Conservation (phyloP, 1,139 yeast species). For the Suhomyces taliae region DNA sequence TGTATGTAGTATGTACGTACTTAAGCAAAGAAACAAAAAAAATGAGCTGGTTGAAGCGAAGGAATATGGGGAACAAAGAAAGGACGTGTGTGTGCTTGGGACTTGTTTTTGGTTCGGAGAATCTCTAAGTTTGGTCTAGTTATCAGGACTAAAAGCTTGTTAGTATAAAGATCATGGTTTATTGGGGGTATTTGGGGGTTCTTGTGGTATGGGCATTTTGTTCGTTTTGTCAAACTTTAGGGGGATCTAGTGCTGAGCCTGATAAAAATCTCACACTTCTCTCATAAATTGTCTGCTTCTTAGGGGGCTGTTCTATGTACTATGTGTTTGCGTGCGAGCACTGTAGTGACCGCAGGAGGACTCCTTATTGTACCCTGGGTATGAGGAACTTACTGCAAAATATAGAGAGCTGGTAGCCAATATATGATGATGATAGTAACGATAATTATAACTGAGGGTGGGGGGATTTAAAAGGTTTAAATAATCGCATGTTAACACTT, state of each 20-base stretch:
- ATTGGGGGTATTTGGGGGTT: not conserved
- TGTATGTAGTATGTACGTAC: not conserved
- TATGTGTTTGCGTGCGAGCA: conserved; percentile 6
- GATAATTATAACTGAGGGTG: not conserved
- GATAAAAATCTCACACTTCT: not conserved
- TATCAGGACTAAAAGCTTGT: too few relatives aligned
- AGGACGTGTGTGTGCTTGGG: too few relatives aligned
- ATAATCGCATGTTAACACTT: not conserved
- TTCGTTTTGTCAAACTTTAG: too few relatives aligned
- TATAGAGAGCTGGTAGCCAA: not conserved
- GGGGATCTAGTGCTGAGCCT: too few relatives aligned
- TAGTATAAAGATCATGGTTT: too few relatives aligned
- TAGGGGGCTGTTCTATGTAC: conserved; percentile 5
- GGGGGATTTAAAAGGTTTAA: not conserved
- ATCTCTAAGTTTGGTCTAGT: not conserved
- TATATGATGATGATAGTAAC: not conserved
- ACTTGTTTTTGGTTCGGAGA: too few relatives aligned
- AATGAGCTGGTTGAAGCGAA: not conserved
- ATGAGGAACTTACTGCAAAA: not conserved
- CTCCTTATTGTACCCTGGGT: not conserved
- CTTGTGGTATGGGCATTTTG: not conserved
- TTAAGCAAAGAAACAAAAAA: not conserved
- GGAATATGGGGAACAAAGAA: not conserved
- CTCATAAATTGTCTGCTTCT: not conserved
- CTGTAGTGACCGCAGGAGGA: not conserved